Evolutionary conservation across 163 green algal species (phyloP), one percentile per base, ranked within the genome.

Genomic region (Trebouxia gelatinosa): DNA sequence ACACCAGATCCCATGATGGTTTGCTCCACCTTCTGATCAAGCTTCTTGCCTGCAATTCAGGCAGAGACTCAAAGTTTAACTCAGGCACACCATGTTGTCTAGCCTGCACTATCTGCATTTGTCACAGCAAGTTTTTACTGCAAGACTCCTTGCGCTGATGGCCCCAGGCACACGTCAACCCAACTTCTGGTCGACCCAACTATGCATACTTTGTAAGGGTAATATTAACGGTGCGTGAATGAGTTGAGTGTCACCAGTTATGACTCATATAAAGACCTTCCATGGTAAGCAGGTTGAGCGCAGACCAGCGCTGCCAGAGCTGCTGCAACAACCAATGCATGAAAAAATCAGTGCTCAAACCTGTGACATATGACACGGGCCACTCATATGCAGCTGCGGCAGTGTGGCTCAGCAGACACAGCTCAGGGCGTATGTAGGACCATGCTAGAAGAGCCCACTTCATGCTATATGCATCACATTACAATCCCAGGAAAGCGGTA

Each of bases 1-100:
- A 97, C 81, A 0, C 93, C 93, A 28, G 79, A 85, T 1, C 89
- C 88, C 89, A 93, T 94, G 46, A 97, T 89, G 29, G 77, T 84
- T 71, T 89, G 82, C 87, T 97, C 93, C 74, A 97, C 34, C 6
- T 71, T 80, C 51, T 92, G 68, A 6, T 91, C 84, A 65, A 97
- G 78, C 86, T 94, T 95, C 83, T 94, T 92, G 6, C 88, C 80
- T 62, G 57, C 74, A 80, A 23, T 9, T 26, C 29, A 62, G 39
- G 16, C 13, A 13, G 13, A 67, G 58, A 31, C 58, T 40, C 58
- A 48, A 37, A 1, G 2, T 13, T 1, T 39, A 3, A 16, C 16
- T 39, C 35, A 57, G 26, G 0, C 35, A 23, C 6, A 29, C 23
- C 13, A 50, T 46, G 13, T 3, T 71, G 34, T 50, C 62, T 48